phyloP scores from a whole-genome alignment of 2,329 filamentous ascomycete species.

The Pseudocercospora eumusae region DNA sequence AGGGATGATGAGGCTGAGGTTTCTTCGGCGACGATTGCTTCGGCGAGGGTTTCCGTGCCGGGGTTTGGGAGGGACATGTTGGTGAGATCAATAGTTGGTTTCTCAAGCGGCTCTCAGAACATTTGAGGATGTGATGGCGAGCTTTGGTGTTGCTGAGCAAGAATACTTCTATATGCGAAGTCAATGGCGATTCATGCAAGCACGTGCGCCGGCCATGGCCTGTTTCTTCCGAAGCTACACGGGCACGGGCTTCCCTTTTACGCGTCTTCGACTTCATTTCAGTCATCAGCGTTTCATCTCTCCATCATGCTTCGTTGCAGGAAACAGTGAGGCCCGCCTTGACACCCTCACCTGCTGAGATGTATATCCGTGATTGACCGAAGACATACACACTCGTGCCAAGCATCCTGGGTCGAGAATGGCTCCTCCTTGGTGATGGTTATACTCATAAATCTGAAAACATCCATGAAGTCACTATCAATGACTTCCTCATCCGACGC shows the following conservation, averaged over 20 bases:
- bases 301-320: not conserved
- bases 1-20: constrained; percentile 1
- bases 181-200: not conserved
- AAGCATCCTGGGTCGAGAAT: too few species aligned
- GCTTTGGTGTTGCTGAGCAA: not conserved
- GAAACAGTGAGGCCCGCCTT: too few species aligned
- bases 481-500: too few species aligned
- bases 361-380: too few species aligned
- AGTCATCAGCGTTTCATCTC: not conserved
- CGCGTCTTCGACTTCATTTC: not conserved
- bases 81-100: not conserved
- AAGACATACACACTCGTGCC: too few species aligned
- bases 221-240: not conserved
- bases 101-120: too few species aligned
- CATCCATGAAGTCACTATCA: too few species aligned
- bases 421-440: too few species aligned
- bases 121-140: not conserved
- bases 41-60: not conserved
- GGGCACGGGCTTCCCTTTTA: too few species aligned
- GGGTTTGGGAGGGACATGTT: not conserved
- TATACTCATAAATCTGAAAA: too few species aligned
- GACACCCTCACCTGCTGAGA: too few species aligned
- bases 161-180: not conserved
- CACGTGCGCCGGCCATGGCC: not conserved
- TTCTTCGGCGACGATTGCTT: constrained; percentile 1